Evolutionary conservation across 371 early-diverging fungal species (phyloP).

Genomic region (Mortierella sp.): DNA sequence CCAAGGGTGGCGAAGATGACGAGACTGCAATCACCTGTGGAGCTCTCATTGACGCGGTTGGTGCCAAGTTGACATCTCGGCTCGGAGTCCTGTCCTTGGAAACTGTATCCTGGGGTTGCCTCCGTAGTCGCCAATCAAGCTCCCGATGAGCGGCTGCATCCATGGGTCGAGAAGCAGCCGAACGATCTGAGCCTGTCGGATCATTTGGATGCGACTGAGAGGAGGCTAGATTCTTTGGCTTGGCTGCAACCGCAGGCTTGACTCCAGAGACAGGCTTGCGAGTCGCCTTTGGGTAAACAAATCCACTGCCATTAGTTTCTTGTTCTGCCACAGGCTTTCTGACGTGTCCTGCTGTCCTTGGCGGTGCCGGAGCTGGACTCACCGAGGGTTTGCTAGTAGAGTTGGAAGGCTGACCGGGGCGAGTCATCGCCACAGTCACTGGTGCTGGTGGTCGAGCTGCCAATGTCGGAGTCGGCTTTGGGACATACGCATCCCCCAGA

Average conservation of each 20-base stretch:
- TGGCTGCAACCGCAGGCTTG: constrained; percentile 42
- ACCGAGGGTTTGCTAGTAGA: not conserved
- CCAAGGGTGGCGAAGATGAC: not conserved
- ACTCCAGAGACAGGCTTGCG: constrained; percentile 41
- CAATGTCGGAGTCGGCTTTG: constrained; percentile 26
- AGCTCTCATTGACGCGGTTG: constrained; percentile 20
- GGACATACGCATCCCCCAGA: constrained; percentile 25
- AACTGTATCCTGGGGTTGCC: not conserved
- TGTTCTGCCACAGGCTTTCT: not conserved
- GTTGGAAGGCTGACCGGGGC: not conserved
- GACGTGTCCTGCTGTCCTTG: not conserved
- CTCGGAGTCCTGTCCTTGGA: not conserved
- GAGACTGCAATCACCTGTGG: constrained; percentile 22
- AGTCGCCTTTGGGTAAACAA: constrained; percentile 46
- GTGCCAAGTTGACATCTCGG: not conserved
- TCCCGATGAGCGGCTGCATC: not conserved
- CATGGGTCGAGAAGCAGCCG: not conserved
- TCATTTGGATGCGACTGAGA: not conserved
- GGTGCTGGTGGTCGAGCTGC: constrained; percentile 24
- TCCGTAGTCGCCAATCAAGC: constrained; percentile 9
- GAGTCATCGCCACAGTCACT: not conserved
- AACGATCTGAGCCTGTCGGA: not conserved
- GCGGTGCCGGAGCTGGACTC: not conserved
- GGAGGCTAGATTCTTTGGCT: constrained; percentile 22
- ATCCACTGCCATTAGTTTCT: constrained; percentile 16